Evolutionary conservation across 2,329 filamentous ascomycete species (phyloP), one percentile per base, ranked within the genome.

Genomic region (Fonsecaea pedrosoi): DNA sequence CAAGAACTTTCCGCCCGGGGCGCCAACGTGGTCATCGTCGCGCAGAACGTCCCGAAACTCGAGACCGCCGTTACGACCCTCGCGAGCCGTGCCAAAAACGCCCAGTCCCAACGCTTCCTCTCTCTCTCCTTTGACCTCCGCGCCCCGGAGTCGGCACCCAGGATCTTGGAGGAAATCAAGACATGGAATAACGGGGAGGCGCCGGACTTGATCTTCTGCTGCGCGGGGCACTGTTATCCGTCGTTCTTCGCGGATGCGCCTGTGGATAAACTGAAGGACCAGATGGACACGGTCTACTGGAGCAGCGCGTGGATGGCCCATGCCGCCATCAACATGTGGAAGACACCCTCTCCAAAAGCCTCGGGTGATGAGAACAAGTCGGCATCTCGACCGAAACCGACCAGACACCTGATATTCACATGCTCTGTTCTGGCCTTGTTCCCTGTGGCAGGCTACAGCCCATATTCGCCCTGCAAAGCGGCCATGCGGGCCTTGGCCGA

Each of bases 251-350:
- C 91, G 71, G 91, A 97, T 68, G 88, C 87, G 45, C 84, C 90
- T 8, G 82, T 92, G 60, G 81, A 88, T 7, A 86, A 85, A 10
- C 82, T 93, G 71, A 86, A 90, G 50, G 82, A 84, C 70, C 92
- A 96, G 77, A 97, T 97, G 92, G 92, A 97, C 75, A 86, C 94
- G 72, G 94, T 97, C 80, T 98, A 92, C 82, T 97, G 90, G 85
- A 91, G 92, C 57, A 88, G 89, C 35, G 90, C 90, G 48, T 95
- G 96, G 77, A 91, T 96, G 80, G 90, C 92, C 42, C 92, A 96
- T 76, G 89, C 92, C 21, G 87, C 90, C 18, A 81, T 97, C 68
- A 86, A 85, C 60, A 84, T 86, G 67, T 97, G 94, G 94, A 86
- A 93, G 54, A 78, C 77, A 13, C 75, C 80, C 6, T 45, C 64